A percentile compares a stretch with the other conserved stretches of the same genome.
phyloP scores from a whole-genome alignment of 805 yeast genomes.

The Metschnikowia cubensis region DNA sequence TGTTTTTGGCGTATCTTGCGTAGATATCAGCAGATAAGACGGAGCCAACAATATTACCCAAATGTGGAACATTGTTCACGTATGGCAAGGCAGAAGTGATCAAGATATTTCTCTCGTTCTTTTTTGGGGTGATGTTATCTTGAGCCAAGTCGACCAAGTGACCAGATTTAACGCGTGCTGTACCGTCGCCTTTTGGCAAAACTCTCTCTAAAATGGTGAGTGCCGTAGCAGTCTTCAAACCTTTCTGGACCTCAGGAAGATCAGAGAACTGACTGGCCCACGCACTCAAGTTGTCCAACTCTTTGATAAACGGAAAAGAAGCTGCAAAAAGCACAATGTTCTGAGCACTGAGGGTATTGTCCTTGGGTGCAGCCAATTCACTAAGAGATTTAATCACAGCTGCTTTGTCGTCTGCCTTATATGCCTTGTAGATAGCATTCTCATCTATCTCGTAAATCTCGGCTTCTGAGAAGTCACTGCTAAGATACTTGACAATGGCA shows the following conservation, averaged over 20 bases:
- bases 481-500: constrained; percentile 63
- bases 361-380: constrained; percentile 11
- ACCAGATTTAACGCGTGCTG: constrained; percentile 28
- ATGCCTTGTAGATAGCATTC: constrained; percentile 36
- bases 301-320: constrained; percentile 41
- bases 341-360: constrained; percentile 39
- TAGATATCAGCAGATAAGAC: constrained; percentile 92
- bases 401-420: constrained; percentile 33
- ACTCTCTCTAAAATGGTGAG: constrained; percentile 42
- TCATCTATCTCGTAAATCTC: constrained; percentile 42
- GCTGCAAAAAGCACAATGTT: constrained; percentile 60
- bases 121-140: constrained; percentile 51
- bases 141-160: constrained; percentile 28
- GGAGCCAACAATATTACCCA: constrained; percentile 95
- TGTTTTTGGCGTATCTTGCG: constrained; percentile 82
- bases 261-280: constrained; percentile 45
- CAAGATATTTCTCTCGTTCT: constrained; percentile 72
- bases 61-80: constrained; percentile 96
- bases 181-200: constrained; percentile 40
- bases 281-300: constrained; percentile 12
- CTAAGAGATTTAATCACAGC: constrained; percentile 12
- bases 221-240: constrained; percentile 43
- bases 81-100: constrained; percentile 97
- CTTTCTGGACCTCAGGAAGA: constrained; percentile 39
- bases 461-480: constrained; percentile 42